Conservation (phyloP, 768 basidiomycete genomes). For the Mrakia hoshinonis region DNA sequence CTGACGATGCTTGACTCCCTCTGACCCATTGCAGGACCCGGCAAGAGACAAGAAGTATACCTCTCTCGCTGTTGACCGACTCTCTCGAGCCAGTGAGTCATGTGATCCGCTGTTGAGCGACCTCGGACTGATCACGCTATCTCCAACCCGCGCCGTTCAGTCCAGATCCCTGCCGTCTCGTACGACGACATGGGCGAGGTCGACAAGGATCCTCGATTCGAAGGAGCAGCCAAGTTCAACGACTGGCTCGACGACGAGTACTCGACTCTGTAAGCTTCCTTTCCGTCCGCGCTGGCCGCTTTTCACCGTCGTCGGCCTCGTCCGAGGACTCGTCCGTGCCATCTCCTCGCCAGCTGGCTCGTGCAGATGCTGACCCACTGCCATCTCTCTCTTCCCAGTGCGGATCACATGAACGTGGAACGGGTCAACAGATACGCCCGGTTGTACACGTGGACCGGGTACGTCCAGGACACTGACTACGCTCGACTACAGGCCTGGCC, state of each 20-base stretch:
- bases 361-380: background rate
- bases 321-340: background rate
- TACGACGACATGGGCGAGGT: constrained; percentile 19
- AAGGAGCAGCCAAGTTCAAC: background rate
- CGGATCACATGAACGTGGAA: constrained; percentile 3
- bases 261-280: background rate
- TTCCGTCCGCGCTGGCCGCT: background rate
- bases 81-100: constrained; percentile 6
- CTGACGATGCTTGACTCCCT: background rate
- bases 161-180: constrained; percentile 12
- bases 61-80: background rate
- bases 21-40: background rate
- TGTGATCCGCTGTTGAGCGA: background rate
- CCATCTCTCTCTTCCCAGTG: background rate
- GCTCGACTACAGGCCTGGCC: background rate
- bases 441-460: constrained; percentile 25
- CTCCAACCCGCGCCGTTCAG: no score
- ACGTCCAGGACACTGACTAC: background rate
- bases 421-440: constrained; percentile 16
- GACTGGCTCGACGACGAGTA: constrained; percentile 21
- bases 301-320: background rate
- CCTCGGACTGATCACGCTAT: no score
- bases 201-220: constrained; percentile 9
- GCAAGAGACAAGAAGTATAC: constrained; percentile 10
- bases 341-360: background rate